phyloP scores from a whole-genome alignment of 202 grass and related monocot species.

The Bolboschoenoplectus hybrid region DNA sequence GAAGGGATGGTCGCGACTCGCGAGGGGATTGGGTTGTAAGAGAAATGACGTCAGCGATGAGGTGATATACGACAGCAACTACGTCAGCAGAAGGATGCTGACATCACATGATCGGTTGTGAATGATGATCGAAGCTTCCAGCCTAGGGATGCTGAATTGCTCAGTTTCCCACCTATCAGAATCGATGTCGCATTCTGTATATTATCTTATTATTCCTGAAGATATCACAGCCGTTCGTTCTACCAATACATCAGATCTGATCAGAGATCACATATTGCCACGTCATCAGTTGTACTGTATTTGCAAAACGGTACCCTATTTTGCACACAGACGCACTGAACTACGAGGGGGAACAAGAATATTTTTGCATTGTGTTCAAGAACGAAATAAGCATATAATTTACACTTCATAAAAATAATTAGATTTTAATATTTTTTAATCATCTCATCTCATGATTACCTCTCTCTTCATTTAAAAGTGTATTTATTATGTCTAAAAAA shows the following conservation, averaged over 20 bases:
- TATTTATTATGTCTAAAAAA: no score
- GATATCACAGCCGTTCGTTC: not conserved
- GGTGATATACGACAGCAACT: not conserved
- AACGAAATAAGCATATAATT: no score
- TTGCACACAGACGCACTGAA: not conserved
- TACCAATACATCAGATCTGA: not conserved
- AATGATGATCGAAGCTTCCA: not conserved
- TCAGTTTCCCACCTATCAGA: not conserved
- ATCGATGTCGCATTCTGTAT: not conserved
- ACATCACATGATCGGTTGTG: conserved; percentile 12
- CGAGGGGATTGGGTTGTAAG: not conserved
- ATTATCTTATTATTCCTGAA: not conserved
- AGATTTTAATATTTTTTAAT: no score
- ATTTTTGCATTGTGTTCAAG: no score
- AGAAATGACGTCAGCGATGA: not conserved
- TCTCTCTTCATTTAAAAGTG: no score
- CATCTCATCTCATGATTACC: no score
- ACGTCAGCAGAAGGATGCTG: not conserved
- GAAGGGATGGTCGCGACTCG: not conserved
- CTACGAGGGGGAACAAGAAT: not conserved
- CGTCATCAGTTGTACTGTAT: not conserved
- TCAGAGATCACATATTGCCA: not conserved
- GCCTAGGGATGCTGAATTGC: not conserved
- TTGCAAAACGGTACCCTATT: not conserved
- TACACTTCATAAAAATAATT: no score